These are phyloP conservation scores for Xerocomellus amylosporus DNA, from an alignment of 768 basidiomycete genomes.

Conservation along the genomic window DNA sequence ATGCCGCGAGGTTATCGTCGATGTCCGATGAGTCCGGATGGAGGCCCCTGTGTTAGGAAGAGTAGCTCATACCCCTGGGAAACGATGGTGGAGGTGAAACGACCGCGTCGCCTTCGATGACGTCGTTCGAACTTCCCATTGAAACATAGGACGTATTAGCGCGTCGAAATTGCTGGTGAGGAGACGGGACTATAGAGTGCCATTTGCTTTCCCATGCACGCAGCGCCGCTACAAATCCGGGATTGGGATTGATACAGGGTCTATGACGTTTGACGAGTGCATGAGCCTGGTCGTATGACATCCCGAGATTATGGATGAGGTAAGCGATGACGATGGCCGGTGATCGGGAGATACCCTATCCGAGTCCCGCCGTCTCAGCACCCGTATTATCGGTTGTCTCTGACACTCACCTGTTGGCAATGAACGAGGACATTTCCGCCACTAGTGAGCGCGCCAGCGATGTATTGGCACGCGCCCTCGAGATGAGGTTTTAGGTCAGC, in stretches of 20 bases:
- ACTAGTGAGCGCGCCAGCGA: slow-evolving; percentile 54
- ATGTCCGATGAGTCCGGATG: neutral
- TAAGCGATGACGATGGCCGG: slow-evolving; percentile 78
- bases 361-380: slow-evolving; percentile 3
- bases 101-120: neutral
- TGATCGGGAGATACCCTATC: slow-evolving; percentile 74
- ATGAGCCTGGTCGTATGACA: slow-evolving; percentile 67
- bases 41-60: slow-evolving; percentile 6
- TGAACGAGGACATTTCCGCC: slow-evolving; percentile 74
- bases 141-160: slow-evolving; percentile 28
- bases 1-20: neutral
- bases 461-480: slow-evolving; percentile 64
- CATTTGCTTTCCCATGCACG: slow-evolving; percentile 53
- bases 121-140: neutral
- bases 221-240: slow-evolving; percentile 64
- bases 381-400: no score
- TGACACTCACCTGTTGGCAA: slow-evolving; percentile 67
- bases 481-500: slow-evolving; percentile 68
- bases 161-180: slow-evolving; percentile 27
- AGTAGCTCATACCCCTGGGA: slow-evolving; percentile 28
- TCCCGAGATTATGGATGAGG: slow-evolving; percentile 69
- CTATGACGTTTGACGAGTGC: slow-evolving; percentile 61
- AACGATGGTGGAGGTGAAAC: slow-evolving; percentile 10
- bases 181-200: slow-evolving; percentile 16
- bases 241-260: slow-evolving; percentile 73